Evolutionary conservation across 116 monocot genomes (phyloP).

Genomic region (Thalassia testudinum): DNA sequence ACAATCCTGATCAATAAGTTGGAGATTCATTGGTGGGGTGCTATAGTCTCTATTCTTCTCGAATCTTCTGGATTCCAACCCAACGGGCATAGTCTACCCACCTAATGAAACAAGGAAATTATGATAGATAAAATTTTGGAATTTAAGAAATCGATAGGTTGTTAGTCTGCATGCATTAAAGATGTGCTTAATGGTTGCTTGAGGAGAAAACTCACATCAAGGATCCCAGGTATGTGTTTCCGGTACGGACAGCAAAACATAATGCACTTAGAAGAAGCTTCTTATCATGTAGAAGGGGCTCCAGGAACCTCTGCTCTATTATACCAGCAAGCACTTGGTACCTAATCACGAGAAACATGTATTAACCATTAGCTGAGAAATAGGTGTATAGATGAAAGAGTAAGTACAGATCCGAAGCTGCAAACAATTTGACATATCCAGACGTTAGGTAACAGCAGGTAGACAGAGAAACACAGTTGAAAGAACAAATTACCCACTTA

Average conservation of each 20-base stretch:
- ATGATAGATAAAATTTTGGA: neutral
- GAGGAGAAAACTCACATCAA: constrained; percentile 46
- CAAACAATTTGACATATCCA: too few relatives aligned
- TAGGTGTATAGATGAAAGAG: too few relatives aligned
- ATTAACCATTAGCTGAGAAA: neutral
- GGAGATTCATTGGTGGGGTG: neutral
- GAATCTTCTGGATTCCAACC: constrained; percentile 70
- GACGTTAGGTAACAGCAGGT: too few relatives aligned
- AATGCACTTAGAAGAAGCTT: constrained; percentile 69
- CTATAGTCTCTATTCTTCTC: constrained; percentile 14
- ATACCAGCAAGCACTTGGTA: constrained; percentile 90
- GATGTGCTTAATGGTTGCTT: neutral
- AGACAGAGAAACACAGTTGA: too few relatives aligned
- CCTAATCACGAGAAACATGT: constrained; percentile 14
- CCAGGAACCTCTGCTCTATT: constrained; percentile 80
- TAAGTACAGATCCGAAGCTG: too few relatives aligned
- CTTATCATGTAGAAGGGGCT: constrained; percentile 74
- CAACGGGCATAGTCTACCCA: constrained; percentile 98
- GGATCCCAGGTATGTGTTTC: constrained; percentile 95
- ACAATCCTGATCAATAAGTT: neutral
- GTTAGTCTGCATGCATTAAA: neutral
- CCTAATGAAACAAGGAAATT: constrained; percentile 19
- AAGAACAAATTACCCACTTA: too few relatives aligned
- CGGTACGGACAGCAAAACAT: constrained; percentile 90
- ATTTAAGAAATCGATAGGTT: neutral